phyloP scores from a whole-genome alignment of 225 moss, liverwort and hornwort species.

The Bryoerythrophyllum caledonicum region DNA sequence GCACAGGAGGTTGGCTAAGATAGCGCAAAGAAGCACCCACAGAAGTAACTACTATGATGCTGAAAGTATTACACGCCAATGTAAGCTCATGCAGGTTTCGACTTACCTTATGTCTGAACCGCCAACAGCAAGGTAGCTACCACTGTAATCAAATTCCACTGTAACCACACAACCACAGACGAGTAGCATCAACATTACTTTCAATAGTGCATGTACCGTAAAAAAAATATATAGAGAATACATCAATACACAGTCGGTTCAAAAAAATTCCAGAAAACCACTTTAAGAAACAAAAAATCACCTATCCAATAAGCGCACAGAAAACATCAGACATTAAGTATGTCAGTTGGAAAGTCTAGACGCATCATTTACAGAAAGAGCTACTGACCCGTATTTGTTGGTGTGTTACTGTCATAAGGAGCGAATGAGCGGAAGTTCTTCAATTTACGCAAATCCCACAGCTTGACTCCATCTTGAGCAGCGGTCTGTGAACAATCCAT shows the following conservation, averaged over 20 bases:
- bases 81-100: conserved; percentile 7
- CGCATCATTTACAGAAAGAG: neutral
- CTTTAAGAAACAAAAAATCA: neutral
- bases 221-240: neutral
- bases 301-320: neutral
- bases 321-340: neutral
- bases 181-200: conserved; percentile 1
- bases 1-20: neutral
- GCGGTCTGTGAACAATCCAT: conserved; percentile 64
- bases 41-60: neutral
- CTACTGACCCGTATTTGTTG: conserved; percentile 82
- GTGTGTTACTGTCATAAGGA: conserved; percentile 78
- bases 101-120: conserved; percentile 93
- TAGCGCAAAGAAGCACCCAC: neutral
- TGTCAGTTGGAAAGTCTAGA: neutral
- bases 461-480: conserved; percentile 90
- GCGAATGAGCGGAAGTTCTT: conserved; percentile 96
- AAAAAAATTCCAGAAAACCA: neutral
- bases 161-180: conserved; percentile 33
- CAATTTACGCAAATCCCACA: conserved; percentile 96
- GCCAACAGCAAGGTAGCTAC: conserved; percentile 92
- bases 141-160: conserved; percentile 99
- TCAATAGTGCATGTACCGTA: neutral
- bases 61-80: conserved; percentile 7
- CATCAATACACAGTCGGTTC: neutral